Evolutionary conservation across 345 rosid genomes (phyloP).

Genomic region (Combretum micranthum): DNA sequence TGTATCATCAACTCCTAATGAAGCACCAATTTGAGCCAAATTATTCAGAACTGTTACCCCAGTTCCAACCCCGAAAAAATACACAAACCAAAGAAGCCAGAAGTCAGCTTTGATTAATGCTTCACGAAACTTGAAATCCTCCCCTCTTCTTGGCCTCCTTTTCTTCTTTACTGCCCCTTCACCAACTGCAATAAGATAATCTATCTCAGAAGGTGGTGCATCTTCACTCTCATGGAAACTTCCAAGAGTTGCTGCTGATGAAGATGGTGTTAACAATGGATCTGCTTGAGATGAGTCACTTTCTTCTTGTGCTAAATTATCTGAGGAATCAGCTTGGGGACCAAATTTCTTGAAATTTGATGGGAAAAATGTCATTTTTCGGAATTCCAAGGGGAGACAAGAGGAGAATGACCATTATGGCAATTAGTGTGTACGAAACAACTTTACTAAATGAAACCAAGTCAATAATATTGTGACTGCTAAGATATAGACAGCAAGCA

Average conservation of each 20-base stretch:
- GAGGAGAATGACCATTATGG: constrained; percentile 51
- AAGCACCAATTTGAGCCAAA: constrained; percentile 87
- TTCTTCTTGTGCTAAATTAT: constrained; percentile 38
- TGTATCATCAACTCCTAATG: constrained; percentile 67
- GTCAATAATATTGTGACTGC: constrained; percentile 43
- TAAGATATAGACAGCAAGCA: constrained; percentile 66
- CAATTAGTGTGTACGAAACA: constrained; percentile 47
- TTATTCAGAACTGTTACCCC: constrained; percentile 87
- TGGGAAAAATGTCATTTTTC: constrained; percentile 87
- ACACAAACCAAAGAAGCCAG: constrained; percentile 92
- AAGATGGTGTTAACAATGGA: constrained; percentile 57
- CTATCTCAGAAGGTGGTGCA: constrained; percentile 35
- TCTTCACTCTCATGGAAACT: constrained; percentile 49
- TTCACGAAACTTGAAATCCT: constrained; percentile 69
- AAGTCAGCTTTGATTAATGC: constrained; percentile 86
- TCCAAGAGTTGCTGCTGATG: constrained; percentile 64
- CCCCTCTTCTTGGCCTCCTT: constrained; percentile 74
- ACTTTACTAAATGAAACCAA: constrained; percentile 25
- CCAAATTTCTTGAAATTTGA: constrained; percentile 28
- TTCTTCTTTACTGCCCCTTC: constrained; percentile 81
- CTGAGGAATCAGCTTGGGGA: constrained; percentile 48
- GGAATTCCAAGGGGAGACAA: constrained; percentile 84
- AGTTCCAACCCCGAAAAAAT: constrained; percentile 86
- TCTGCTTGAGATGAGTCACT: constrained; percentile 30
- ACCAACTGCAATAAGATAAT: constrained; percentile 60